A percentile compares a stretch with the other conserved stretches of the same genome.
Evolutionary conservation across 2,329 filamentous ascomycete species (phyloP).

Genomic region (Chaetomium sp.): DNA sequence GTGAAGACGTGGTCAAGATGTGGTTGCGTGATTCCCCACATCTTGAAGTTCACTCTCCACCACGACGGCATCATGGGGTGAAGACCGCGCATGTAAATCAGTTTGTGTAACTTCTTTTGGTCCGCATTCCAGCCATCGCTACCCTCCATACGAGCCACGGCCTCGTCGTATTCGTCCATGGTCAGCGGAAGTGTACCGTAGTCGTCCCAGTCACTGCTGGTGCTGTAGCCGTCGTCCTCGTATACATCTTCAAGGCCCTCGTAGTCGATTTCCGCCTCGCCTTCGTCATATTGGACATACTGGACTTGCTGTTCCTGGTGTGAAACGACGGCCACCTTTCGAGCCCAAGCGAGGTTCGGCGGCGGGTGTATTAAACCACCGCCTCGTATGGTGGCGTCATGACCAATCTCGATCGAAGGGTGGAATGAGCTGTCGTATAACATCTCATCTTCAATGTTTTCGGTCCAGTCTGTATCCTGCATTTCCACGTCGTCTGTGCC

Average conservation of each 20-base stretch:
- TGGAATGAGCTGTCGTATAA: neutral
- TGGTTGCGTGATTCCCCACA: constrained; percentile 39
- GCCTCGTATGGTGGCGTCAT: constrained; percentile 8
- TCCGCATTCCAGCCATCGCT: constrained; percentile 38
- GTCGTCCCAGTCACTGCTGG: constrained; percentile 34
- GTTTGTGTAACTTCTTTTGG: constrained; percentile 40
- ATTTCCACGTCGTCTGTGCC: constrained; percentile 4
- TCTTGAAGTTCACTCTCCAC: constrained; percentile 40
- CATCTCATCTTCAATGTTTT: neutral
- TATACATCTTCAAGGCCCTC: constrained; percentile 5
- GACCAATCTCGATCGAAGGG: neutral
- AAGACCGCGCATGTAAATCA: constrained; percentile 41
- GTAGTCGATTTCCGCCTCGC: constrained; percentile 10
- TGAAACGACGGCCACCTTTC: neutral
- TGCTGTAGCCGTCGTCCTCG: constrained; percentile 27
- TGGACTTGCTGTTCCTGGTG: neutral
- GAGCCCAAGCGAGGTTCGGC: constrained; percentile 10
- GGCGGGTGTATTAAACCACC: neutral
- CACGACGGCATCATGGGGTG: constrained; percentile 41
- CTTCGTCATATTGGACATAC: neutral
- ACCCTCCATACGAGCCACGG: constrained; percentile 26
- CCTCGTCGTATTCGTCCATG: constrained; percentile 28
- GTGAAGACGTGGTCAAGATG: constrained; percentile 39
- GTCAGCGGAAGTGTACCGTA: constrained; percentile 27
- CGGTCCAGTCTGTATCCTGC: constrained; percentile 1